Evolutionary conservation across 148 eudicot species (phyloP).

Genomic region (Rhododendron henanense): DNA sequence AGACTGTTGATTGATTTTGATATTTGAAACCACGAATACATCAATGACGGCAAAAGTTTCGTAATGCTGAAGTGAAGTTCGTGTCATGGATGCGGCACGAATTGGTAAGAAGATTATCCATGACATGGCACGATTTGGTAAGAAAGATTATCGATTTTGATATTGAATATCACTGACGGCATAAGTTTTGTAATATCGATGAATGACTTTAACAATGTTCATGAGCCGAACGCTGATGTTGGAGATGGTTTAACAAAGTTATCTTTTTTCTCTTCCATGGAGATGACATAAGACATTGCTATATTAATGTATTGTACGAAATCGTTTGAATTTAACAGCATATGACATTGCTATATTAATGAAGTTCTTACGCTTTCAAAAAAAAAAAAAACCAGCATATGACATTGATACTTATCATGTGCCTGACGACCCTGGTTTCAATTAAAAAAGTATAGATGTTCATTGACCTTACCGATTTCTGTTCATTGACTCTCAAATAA

Average conservation of each 20-base stretch:
- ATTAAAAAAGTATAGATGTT: not conserved
- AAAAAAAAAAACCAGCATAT: too few relatives aligned
- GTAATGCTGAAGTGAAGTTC: too few relatives aligned
- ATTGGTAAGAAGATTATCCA: not conserved
- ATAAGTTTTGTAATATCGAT: not conserved
- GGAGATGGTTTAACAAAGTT: not conserved
- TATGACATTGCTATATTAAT: not conserved
- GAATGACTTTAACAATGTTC: not conserved
- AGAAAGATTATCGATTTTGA: not conserved
- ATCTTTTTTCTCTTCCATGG: not conserved
- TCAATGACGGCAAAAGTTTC: too few relatives aligned
- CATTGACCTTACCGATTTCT: not conserved
- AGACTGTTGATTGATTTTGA: not conserved
- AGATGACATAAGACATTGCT: not conserved
- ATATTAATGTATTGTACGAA: not conserved
- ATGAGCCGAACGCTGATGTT: not conserved
- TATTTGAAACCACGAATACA: too few relatives aligned
- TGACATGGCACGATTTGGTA: not conserved
- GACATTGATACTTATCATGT: not conserved
- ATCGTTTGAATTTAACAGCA: not conserved
- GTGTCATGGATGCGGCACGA: not conserved
- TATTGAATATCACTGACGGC: not conserved
- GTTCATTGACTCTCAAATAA: not conserved
- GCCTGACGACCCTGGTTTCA: not conserved
- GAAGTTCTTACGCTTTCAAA: too few relatives aligned